phyloP scores from a whole-genome alignment of 2,329 filamentous ascomycete species.

The Fusarium xylarioides region DNA sequence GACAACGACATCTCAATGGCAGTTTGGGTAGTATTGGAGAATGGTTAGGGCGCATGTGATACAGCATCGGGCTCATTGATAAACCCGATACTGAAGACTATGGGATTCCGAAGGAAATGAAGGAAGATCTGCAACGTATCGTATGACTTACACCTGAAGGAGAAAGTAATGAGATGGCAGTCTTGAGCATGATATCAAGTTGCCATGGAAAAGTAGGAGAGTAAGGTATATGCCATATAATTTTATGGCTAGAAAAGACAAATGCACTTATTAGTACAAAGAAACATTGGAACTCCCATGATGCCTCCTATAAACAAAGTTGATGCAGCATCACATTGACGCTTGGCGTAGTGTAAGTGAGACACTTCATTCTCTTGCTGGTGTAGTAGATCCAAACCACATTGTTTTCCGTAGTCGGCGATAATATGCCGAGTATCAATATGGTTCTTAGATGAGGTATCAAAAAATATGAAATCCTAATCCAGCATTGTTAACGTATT shows the following conservation, averaged over 20 bases:
- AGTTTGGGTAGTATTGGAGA: neutral
- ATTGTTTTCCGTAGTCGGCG: neutral
- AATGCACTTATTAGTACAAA: neutral
- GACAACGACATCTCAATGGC: constrained; percentile 13
- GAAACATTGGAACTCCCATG: neutral
- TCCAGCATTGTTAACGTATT: neutral
- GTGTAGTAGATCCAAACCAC: neutral
- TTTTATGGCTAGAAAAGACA: neutral
- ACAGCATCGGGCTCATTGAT: neutral
- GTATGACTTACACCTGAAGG: neutral
- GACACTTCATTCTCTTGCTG: neutral
- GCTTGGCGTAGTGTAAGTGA: neutral
- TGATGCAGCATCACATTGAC: neutral
- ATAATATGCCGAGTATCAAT: no score
- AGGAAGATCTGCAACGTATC: neutral
- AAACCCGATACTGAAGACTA: neutral
- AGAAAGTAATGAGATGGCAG: neutral
- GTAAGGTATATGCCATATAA: neutral
- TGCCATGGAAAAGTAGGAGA: neutral
- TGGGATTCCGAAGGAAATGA: neutral
- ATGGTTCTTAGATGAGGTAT: no score
- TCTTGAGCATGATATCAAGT: neutral
- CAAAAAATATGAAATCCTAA: neutral
- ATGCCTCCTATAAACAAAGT: neutral
- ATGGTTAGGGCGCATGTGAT: neutral